Evolutionary conservation across 768 basidiomycete genomes (phyloP), one percentile per base, ranked within the genome.

Genomic region (Termitomyces sp.): DNA sequence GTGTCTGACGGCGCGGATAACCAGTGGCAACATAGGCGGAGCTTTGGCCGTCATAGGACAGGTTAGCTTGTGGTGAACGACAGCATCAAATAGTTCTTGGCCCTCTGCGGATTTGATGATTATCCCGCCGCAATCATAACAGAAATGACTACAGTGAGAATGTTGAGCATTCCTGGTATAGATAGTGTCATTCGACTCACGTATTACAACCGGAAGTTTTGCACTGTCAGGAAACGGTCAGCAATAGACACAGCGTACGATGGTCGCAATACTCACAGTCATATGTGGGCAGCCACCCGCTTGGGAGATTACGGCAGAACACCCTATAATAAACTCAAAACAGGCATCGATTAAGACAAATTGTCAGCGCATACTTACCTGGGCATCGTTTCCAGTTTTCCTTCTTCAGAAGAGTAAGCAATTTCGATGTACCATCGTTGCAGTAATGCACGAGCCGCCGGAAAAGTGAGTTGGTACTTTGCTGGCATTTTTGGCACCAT

Each of bases 301-400:
- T 62, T 79, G 84, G 48, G 71, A 75, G 16, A 81, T 76, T 1
- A 80, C 75, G 5, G 79, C 79, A 48, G 64, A 62, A 59, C 79
- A 79, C 8, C 75, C 78, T 78, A 28, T 28, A 12, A 42, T 19
- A 23, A 42, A 27, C 21, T 40, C 37, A 50, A 28, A 17, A 27
- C 27, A 16, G 3, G 27, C 9, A 19, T 17, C 3, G 32, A 41
- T 25, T 39, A 7, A 52, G 14, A 14, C 19, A 19, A 10, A 8
- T 37, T 28, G n/a, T 11, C 21, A n/a, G 42, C 34, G 43, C 58
- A 40, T 57, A 71, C 14, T 35, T 35, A 35, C 85, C 81, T 56
- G 85, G 85, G 61, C 85, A 88, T 49, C 76, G 74, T 59, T 79
- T 82, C 85, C 85, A 87, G 2, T 82, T 82, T 12, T 73, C 68